Conservation (phyloP, 805 yeast genomes). For the Candida oleophila region DNA sequence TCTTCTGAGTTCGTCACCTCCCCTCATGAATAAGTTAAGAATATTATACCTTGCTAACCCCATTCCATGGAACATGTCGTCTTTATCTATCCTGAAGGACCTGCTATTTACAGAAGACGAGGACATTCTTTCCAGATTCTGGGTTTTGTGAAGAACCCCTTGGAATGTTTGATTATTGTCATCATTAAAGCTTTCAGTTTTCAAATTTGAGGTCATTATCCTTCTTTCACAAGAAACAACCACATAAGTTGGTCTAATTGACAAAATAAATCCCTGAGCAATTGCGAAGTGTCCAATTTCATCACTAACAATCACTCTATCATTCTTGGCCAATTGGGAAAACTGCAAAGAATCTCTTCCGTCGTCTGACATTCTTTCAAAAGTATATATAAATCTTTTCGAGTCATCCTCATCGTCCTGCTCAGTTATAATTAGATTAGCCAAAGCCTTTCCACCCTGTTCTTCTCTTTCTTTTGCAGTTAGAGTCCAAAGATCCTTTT, state of each 20-base stretch:
- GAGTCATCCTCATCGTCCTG: conserved; percentile 22
- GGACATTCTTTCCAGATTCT: background rate
- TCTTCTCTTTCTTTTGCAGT: conserved; percentile 59
- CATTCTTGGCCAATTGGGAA: conserved; percentile 56
- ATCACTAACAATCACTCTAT: conserved; percentile 73
- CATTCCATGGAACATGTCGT: conserved; percentile 73
- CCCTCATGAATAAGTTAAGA: conserved; percentile 58
- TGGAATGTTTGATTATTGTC: conserved; percentile 49
- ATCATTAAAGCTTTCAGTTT: conserved; percentile 41
- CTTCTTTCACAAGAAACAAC: conserved; percentile 54
- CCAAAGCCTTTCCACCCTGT: conserved; percentile 57
- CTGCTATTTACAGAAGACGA: conserved; percentile 9
- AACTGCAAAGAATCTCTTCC: conserved; percentile 20
- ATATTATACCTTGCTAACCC: conserved; percentile 76
- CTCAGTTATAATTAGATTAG: conserved; percentile 44
- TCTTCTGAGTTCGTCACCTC: conserved; percentile 47
- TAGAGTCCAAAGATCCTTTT: conserved; percentile 69
- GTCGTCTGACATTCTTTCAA: conserved; percentile 34
- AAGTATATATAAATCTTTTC: conserved; percentile 44
- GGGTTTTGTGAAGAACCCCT: conserved; percentile 38
- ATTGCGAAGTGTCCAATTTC: conserved; percentile 76
- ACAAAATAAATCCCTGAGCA: conserved; percentile 57
- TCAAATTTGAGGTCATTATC: conserved; percentile 43
- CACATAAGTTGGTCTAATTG: conserved; percentile 42
- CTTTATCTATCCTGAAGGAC: conserved; percentile 72